Evolutionary conservation across 1,139 yeast species (phyloP).

Genomic region (Geotrichum europaeum): DNA sequence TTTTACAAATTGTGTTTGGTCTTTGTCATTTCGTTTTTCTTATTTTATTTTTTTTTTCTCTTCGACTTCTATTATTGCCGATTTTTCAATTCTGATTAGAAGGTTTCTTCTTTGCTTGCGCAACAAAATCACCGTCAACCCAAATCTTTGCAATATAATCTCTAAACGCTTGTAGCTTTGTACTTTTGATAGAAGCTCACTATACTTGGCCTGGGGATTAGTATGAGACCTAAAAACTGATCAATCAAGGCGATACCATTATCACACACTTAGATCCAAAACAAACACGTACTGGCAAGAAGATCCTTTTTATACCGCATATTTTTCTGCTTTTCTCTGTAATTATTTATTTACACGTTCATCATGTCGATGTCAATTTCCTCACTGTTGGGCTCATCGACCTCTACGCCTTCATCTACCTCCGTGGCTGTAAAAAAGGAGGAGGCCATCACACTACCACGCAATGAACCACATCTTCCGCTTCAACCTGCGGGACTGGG

Average conservation of each 20-base stretch:
- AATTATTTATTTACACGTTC: background rate
- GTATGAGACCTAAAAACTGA: background rate
- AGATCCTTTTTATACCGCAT: background rate
- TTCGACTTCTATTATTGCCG: background rate
- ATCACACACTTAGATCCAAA: background rate
- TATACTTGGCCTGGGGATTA: background rate
- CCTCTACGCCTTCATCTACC: background rate
- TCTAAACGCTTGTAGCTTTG: background rate
- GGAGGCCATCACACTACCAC: background rate
- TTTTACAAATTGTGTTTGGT: too few species aligned
- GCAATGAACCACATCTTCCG: background rate
- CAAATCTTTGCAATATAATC: background rate
- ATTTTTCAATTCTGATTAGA: background rate
- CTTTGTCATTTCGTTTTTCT: too few species aligned
- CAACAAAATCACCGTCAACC: background rate
- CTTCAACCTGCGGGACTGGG: background rate
- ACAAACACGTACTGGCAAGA: background rate
- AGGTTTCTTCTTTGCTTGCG: background rate
- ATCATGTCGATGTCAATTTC: slow-evolving; percentile 21
- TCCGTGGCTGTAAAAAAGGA: background rate
- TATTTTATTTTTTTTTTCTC: too few species aligned
- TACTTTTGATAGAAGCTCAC: background rate
- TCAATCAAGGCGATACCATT: background rate
- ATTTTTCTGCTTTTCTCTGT: background rate
- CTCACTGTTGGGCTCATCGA: slow-evolving; percentile 18